Conservation (phyloP, 345 rosid species). For the sweet orange (Citrus sinensis) region DVS_A1.0 CM039163.1:42640501-42641000, state of each 20-base stretch:
- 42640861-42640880: constrained; percentile 79
- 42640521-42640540: neutral
- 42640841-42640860: constrained; percentile 91
- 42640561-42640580: neutral
- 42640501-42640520: neutral
- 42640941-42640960: neutral
- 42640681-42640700: constrained; percentile 84
- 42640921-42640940: neutral
- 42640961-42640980: constrained; percentile 7
- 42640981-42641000: constrained; percentile 94
- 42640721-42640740: constrained; percentile 37
- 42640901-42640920: neutral
- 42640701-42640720: constrained; percentile 54
- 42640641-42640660: constrained; percentile 70
- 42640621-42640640: constrained; percentile 3
- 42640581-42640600: neutral
- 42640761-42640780: constrained; percentile 74
- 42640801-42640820: constrained; percentile 95
- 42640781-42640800: constrained; percentile 84
- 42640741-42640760: constrained; percentile 34
- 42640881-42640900: constrained; percentile 7
- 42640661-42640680: constrained; percentile 92
- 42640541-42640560: neutral
- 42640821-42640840: constrained; percentile 78
- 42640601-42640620: neutral